Conservation (phyloP, 257 asterid genomes). For the Linderniella brevidens region DNA sequence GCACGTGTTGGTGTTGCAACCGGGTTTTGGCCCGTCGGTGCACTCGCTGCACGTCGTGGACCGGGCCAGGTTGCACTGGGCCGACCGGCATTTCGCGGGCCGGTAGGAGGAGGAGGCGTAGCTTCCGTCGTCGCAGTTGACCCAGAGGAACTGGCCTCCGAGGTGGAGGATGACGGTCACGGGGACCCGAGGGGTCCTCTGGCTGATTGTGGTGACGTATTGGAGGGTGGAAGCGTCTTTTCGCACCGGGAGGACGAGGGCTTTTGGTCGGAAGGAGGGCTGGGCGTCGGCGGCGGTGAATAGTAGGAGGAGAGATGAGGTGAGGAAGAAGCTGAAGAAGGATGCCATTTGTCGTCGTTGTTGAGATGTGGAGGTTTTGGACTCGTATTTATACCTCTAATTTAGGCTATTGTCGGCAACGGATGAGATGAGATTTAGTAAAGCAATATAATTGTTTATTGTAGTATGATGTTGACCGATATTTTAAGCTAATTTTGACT, state of each 20-base stretch:
- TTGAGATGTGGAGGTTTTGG: no score
- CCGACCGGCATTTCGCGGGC: conserved; percentile 36
- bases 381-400: no score
- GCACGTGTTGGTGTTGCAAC: no score
- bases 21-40: no score
- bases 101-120: conserved; percentile 40
- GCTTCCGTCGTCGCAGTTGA: conserved; percentile 42
- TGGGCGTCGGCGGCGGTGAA: conserved; percentile 16
- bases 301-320: conserved; percentile 5
- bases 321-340: conserved; percentile 4
- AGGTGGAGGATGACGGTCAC: conserved; percentile 41
- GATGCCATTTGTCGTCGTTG: no score
- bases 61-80: conserved; percentile 33
- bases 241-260: conserved; percentile 33
- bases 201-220: conserved; percentile 31
- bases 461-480: no score
- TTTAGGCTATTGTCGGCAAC: no score
- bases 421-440: no score
- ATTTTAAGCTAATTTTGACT: no score
- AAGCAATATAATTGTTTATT: no score
- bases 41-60: conserved; percentile 26
- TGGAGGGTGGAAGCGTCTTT: conserved; percentile 50
- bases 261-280: conserved; percentile 21
- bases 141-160: conserved; percentile 54
- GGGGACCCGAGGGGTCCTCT: conserved; percentile 44